A percentile compares a stretch with the other conserved stretches of the same genome.
Conservation (phyloP, 176 grass and related monocot species). For the Phoenix roebelenii region DNA sequence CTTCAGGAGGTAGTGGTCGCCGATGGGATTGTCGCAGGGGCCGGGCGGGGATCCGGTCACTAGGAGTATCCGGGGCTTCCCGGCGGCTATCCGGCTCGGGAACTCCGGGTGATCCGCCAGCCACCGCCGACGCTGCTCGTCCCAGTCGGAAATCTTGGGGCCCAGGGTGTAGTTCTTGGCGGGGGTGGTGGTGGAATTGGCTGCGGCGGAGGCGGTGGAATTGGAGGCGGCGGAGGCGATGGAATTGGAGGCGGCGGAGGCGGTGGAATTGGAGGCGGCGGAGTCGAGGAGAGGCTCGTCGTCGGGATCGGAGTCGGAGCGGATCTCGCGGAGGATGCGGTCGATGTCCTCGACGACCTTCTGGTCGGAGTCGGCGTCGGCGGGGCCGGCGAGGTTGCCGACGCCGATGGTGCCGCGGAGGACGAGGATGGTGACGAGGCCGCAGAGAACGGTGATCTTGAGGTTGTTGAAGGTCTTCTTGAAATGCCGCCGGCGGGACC, state of each 20-base stretch:
- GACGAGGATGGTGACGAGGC: constrained; percentile 51
- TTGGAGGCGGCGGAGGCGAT: constrained; percentile 21
- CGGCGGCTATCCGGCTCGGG: constrained; percentile 26
- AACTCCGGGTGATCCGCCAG: constrained; percentile 54
- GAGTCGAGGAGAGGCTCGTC: constrained; percentile 17
- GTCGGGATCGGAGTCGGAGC: constrained; percentile 61
- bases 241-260: constrained; percentile 17
- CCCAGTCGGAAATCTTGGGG: constrained; percentile 66
- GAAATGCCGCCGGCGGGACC: constrained; percentile 44
- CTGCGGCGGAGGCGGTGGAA: constrained; percentile 13
- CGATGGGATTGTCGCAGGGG: constrained; percentile 77
- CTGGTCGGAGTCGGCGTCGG: constrained; percentile 26
- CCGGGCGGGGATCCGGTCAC: constrained; percentile 76
- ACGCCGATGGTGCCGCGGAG: constrained; percentile 28
- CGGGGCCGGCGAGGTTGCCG: neutral
- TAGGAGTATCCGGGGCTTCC: constrained; percentile 66
- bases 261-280: neutral
- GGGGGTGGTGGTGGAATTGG: neutral
- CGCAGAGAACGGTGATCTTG: constrained; percentile 83
- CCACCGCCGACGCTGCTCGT: constrained; percentile 55
- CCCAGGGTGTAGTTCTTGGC: constrained; percentile 47
- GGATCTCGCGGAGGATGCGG: constrained; percentile 84
- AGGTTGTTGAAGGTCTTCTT: constrained; percentile 90
- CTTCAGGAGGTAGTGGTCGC: constrained; percentile 94
- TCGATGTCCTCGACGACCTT: constrained; percentile 87